phyloP scores from a whole-genome alignment of 2,329 filamentous ascomycete species.

The Zasmidium angulare region DNA sequence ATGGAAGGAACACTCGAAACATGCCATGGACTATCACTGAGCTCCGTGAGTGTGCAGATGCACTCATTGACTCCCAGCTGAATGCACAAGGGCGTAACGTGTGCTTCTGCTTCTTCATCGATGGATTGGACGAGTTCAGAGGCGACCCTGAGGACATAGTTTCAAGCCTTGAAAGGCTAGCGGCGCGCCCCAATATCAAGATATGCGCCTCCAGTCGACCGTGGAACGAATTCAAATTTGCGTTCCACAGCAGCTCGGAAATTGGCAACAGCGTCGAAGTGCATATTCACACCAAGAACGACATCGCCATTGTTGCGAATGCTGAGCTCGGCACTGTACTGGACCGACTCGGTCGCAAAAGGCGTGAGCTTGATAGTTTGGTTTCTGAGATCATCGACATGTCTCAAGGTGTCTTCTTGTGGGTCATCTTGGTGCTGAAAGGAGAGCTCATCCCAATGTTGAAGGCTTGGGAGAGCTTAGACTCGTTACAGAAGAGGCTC shows the following conservation, averaged over 20 bases:
- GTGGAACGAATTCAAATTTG: slow-evolving; percentile 15
- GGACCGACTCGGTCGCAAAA: neutral
- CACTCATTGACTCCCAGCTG: neutral
- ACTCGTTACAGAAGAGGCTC: neutral
- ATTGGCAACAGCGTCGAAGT: slow-evolving; percentile 4
- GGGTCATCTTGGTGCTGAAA: slow-evolving; percentile 14
- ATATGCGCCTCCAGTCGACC: slow-evolving; percentile 20
- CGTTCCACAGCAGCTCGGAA: neutral
- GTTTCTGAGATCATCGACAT: slow-evolving; percentile 7
- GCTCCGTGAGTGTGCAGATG: neutral
- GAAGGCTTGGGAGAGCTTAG: neutral
- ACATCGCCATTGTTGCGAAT: slow-evolving; percentile 2
- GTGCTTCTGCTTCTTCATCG: slow-evolving; percentile 23
- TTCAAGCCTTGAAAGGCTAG: neutral
- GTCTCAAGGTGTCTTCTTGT: slow-evolving; percentile 21
- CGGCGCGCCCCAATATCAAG: slow-evolving; percentile 11
- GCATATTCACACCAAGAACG: slow-evolving; percentile 9
- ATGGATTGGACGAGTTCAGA: slow-evolving; percentile 21
- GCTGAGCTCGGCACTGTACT: neutral
- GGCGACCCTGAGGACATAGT: slow-evolving; percentile 11
- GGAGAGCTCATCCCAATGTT: slow-evolving; percentile 1
- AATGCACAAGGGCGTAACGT: neutral
- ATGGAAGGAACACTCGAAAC: neutral
- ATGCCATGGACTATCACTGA: neutral
- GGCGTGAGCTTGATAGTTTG: neutral